Evolutionary conservation across 495 filamentous ascomycete genomes (phyloP), one percentile per base, ranked within the genome.

Genomic region (Penicillium longicatenatum): DNA sequence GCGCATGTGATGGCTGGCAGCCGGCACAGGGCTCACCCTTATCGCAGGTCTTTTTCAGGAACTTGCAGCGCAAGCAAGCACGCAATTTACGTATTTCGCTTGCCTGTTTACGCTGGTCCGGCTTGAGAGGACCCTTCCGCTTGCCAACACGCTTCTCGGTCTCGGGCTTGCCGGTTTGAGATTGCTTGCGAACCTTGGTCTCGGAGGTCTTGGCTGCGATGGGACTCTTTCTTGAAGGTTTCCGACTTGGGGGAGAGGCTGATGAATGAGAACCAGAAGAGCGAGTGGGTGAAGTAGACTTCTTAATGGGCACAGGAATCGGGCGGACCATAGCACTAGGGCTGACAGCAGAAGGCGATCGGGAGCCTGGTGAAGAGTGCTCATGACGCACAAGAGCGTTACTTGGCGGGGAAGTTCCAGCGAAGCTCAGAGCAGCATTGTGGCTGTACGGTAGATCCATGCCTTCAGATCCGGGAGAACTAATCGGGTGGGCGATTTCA

Each of bases 31-130:
- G 92, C 72, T 97, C 92, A 53, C 92, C 92, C 75, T 91, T 95
- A 72, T 97, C 92, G 68, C 92, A 97, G 52, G 91, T 96, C 83
- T 97, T 97, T 84, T 97, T 97, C 63, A 97, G 80, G 75, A 96
- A 97, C 74, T 96, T 97, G 83, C 92, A 97, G n/a, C 92, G 86
- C 47, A 97, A 79, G 71, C 92, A 97, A 31, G 92, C 92, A 59
- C 92, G 84, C 62, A 96, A 78, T 72, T 96, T 97, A 63, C 92
- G 84, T 59, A 97, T 97, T 74, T 96, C 92, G 59, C 89, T 90
- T 31, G 92, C 92, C 74, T 96, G 92, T 75, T 94, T 93, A 54
- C 92, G 85, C 72, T 96, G 92, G 61, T 97, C 92, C n/a, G 91
- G 91, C 62, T 90, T 83, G 55, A 97, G 84, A 20, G 92, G 92